Evolutionary conservation across 176 grass and related monocot genomes (phyloP).

Genomic region (Triticum dicoccoides): DNA sequence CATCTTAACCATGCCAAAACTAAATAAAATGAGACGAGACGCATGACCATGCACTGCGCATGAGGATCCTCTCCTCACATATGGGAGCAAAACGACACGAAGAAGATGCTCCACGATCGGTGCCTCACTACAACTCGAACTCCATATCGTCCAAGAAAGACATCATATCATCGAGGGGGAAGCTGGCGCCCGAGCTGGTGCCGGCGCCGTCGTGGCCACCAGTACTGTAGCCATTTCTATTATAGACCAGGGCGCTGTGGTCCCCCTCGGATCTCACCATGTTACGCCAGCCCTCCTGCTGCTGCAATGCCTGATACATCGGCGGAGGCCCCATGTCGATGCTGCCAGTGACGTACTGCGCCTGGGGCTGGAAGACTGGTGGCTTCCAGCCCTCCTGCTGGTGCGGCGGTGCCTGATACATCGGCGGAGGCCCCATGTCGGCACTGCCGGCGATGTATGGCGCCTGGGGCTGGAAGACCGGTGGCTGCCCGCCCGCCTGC

Average conservation of each 20-base stretch:
- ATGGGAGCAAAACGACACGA: background rate
- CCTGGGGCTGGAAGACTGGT: too few relatives aligned
- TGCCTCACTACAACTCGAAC: background rate
- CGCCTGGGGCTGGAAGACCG: too few relatives aligned
- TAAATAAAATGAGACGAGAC: background rate
- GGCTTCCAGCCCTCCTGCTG: too few relatives aligned
- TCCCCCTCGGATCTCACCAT: background rate
- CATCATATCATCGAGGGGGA: background rate
- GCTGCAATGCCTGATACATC: too few relatives aligned
- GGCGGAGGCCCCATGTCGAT: too few relatives aligned
- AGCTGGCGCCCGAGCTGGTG: background rate
- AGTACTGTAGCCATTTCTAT: background rate
- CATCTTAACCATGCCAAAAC: background rate
- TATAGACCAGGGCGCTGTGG: background rate
- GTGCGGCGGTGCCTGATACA: too few relatives aligned
- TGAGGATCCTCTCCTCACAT: background rate
- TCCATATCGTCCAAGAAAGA: background rate
- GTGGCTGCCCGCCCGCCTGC: background rate
- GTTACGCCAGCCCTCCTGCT: too few relatives aligned
- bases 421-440: background rate
- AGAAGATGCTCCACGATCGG: background rate
- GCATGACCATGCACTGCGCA: background rate
- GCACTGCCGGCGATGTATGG: background rate
- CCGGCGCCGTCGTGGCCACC: background rate
- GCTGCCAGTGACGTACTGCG: too few relatives aligned